Base-by-base conservation (phyloP, 352 stramenopile species). In the Pythium plurisporium region DNA sequence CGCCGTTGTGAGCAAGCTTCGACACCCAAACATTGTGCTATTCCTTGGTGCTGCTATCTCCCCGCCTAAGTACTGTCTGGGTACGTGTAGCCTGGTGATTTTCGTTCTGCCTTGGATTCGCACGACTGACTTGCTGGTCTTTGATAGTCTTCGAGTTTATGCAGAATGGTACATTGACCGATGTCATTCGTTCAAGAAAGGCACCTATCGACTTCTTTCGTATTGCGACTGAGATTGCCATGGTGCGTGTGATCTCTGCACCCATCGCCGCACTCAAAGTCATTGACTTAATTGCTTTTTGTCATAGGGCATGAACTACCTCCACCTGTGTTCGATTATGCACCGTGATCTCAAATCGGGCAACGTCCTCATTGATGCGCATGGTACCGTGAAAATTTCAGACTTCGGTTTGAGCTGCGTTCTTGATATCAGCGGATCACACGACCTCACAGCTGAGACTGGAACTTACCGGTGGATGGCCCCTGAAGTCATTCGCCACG, bases 261-360 rank as follows among this genome's bases (percentile, higher is more conserved):
- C n/a, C n/a, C n/a, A n/a, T n/a, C n/a, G n/a, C n/a, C n/a, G n/a
- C 17, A 15, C 36, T 10, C n/a, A 53, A 25, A 26, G 4, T 31
- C 42, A 31, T 48, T 64, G 15, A 64, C 46, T 12, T n/a, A 52
- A 36, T 45, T 9, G 6, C 23, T 54, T 9, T 53, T 34, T 42
- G 12, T 64, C 2, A 34, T 19, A 82, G 80, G 89, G 90, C 45
- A 95, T 98, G 89, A 94, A 95, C 50, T 98, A 98, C 67, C 83
- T 96, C 55, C 93, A 98, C 58, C 69, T 96, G 54, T 89, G 87
- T 59, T 96, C 91, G 15, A 93, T 98, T 41, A 89, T 98, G 70
- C 95, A 98, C 68, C 87, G 95, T 47, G 95, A 98, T 74, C 73
- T 98, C 31, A 98, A 98, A 73, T 96, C 95, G n/a, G 91, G 95